A percentile compares a stretch with the other conserved stretches of the same genome.
These are phyloP conservation scores for Gossypium australe DNA, from an alignment of 345 rosid species.

Conservation along the genomic window DNA sequence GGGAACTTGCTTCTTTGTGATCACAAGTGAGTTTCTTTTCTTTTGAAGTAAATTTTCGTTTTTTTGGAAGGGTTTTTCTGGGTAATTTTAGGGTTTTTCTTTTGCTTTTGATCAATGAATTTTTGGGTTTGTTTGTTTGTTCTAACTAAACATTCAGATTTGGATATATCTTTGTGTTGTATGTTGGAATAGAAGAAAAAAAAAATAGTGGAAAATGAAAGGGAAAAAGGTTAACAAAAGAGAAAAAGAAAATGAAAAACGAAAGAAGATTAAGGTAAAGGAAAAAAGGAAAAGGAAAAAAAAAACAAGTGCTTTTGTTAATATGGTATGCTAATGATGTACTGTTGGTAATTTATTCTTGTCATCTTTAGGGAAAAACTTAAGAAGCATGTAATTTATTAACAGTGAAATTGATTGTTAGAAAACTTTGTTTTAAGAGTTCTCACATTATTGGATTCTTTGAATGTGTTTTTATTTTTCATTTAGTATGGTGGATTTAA, in stretches of 20 bases:
- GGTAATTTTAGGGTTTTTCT: not conserved
- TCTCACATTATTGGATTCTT: not conserved
- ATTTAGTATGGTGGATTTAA: not conserved
- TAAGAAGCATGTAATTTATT: not conserved
- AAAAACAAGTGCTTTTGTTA: not conserved
- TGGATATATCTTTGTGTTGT: not conserved
- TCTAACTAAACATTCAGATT: not conserved
- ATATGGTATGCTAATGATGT: not conserved
- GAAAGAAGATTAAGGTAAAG: not conserved
- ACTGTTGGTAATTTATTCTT: not conserved
- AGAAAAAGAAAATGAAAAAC: too few relatives aligned
- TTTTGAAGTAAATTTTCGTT: not conserved
- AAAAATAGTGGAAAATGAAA: not conserved
- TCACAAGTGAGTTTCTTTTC: not conserved
- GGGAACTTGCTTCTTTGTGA: slow-evolving; percentile 10
- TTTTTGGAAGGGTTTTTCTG: not conserved
- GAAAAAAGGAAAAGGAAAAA: not conserved
- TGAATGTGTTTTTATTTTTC: not conserved
- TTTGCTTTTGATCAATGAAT: not conserved
- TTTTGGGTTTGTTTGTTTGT: not conserved
- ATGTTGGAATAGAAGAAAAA: not conserved
- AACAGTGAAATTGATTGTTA: not conserved
- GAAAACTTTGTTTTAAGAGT: not conserved
- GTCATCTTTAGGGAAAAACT: not conserved
- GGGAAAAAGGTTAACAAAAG: too few relatives aligned